phyloP scores from a whole-genome alignment of 2,329 filamentous ascomycete genomes.

The Aureobasidium sp. region DNA sequence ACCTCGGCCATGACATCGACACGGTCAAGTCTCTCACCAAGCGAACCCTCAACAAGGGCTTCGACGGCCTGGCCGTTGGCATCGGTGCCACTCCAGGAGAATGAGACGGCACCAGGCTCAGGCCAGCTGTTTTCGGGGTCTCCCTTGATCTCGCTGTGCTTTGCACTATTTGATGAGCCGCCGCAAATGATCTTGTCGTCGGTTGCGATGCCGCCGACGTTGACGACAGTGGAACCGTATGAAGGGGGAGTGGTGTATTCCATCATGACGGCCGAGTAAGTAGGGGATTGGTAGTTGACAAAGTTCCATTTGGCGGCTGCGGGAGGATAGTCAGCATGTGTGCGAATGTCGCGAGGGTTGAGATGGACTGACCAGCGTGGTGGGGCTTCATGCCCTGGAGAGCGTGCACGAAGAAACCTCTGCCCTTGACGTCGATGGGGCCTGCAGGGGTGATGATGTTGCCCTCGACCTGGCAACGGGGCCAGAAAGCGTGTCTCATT shows the following conservation, averaged over 20 bases:
- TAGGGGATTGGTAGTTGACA: constrained; percentile 80
- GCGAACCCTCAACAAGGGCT: constrained; percentile 60
- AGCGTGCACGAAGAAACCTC: constrained; percentile 72
- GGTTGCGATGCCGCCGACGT: constrained; percentile 73
- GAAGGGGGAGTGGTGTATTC: constrained; percentile 90
- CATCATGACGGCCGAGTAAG: constrained; percentile 86
- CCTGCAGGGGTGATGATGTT: constrained; percentile 77
- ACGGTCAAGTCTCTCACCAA: constrained; percentile 67
- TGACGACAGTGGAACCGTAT: constrained; percentile 79
- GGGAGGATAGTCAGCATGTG: background rate
- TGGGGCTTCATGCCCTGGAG: constrained; percentile 99
- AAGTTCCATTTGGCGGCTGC: constrained; percentile 85
- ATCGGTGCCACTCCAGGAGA: constrained; percentile 69
- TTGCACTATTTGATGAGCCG: constrained; percentile 56
- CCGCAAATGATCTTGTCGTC: constrained; percentile 74
- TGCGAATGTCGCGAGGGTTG: background rate
- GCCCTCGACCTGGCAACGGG: constrained; percentile 73
- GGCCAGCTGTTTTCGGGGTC: constrained; percentile 84
- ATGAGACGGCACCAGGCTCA: constrained; percentile 69
- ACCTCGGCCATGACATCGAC: constrained; percentile 97
- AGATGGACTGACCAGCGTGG: constrained; percentile 60
- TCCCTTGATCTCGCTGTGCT: constrained; percentile 61
- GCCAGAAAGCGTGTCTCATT: constrained; percentile 94
- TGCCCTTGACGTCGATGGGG: constrained; percentile 73
- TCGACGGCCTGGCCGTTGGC: constrained; percentile 68